A percentile compares a stretch with the other conserved stretches of the same genome.
Evolutionary conservation across 768 basidiomycete species (phyloP).

Genomic region (Strobilomyces dryophilus): DNA sequence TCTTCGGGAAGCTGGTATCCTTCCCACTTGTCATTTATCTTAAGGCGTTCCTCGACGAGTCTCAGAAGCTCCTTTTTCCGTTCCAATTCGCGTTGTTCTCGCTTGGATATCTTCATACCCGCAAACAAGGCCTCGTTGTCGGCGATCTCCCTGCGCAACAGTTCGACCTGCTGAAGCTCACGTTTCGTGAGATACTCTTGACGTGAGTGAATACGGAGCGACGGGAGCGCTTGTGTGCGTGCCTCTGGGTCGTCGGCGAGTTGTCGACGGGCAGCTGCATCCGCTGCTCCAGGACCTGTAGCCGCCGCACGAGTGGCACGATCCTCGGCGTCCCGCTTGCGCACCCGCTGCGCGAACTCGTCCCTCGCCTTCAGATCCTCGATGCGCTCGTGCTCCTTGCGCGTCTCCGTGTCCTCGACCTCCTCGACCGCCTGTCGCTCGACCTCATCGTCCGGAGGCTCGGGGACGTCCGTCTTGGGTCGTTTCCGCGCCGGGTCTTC

Average conservation of each 20-base stretch:
- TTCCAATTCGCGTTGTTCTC: constrained; percentile 77
- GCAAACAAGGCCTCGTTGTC: constrained; percentile 90
- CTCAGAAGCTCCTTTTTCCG: constrained; percentile 88
- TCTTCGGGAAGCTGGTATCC: constrained; percentile 97
- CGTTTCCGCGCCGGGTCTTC: constrained; percentile 74
- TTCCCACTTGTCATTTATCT: constrained; percentile 93
- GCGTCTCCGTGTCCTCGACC: constrained; percentile 74
- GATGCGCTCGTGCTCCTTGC: constrained; percentile 67
- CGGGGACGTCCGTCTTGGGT: constrained; percentile 44
- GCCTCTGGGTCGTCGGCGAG: constrained; percentile 76
- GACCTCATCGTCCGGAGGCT: constrained; percentile 22
- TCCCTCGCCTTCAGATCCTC: constrained; percentile 86
- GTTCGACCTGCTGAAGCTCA: constrained; percentile 92
- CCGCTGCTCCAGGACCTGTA: constrained; percentile 58
- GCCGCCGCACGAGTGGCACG: constrained; percentile 73
- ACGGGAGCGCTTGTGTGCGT: constrained; percentile 53
- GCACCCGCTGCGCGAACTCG: constrained; percentile 87
- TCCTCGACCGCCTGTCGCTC: constrained; percentile 41
- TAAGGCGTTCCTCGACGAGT: constrained; percentile 90
- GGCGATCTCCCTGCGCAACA: constrained; percentile 87
- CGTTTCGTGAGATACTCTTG: constrained; percentile 97
- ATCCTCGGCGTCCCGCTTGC: constrained; percentile 86
- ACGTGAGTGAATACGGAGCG: constrained; percentile 81
- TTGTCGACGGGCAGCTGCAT: constrained; percentile 74
- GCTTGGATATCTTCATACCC: constrained; percentile 87